Evolutionary conservation across 306 rosid genomes (phyloP).

Genomic region (Corylus avellana): DNA sequence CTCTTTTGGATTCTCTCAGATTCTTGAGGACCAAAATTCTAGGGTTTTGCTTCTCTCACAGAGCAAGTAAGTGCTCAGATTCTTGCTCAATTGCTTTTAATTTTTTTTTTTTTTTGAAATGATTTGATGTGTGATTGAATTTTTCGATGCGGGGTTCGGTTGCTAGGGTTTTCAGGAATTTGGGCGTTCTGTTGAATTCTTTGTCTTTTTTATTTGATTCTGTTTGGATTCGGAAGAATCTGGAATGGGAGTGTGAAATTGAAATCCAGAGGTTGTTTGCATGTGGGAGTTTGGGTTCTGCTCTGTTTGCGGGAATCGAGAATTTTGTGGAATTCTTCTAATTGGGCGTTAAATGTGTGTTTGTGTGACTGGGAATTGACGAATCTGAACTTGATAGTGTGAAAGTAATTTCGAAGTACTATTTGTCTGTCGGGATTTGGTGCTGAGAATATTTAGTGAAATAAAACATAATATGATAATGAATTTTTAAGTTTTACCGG

Average conservation of each 20-base stretch:
- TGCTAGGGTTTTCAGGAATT: constrained; percentile 36
- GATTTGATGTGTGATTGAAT: too few species aligned
- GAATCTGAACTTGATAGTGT: neutral
- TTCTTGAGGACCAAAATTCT: constrained; percentile 47
- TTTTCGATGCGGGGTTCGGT: constrained; percentile 28
- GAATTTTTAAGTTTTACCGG: neutral
- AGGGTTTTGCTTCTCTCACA: constrained; percentile 37
- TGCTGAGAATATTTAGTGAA: constrained; percentile 7
- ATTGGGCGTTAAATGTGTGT: neutral
- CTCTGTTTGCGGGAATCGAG: constrained; percentile 11
- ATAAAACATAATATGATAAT: neutral
- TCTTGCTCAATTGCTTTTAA: neutral
- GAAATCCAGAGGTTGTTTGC: neutral
- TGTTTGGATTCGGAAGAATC: constrained; percentile 21
- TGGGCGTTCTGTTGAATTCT: constrained; percentile 28
- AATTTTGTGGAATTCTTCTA: neutral
- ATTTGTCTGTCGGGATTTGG: constrained; percentile 7
- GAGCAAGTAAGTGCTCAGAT: constrained; percentile 26
- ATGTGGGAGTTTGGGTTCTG: constrained; percentile 24
- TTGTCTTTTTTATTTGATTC: neutral
- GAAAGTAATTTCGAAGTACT: neutral
- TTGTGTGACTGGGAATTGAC: constrained; percentile 1
- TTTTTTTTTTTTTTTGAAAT: neutral
- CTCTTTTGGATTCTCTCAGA: constrained; percentile 47
- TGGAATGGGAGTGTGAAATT: constrained; percentile 32